Base-by-base conservation (phyloP, 768 basidiomycete species). In the Macrolepiota albuminosa region DNA sequence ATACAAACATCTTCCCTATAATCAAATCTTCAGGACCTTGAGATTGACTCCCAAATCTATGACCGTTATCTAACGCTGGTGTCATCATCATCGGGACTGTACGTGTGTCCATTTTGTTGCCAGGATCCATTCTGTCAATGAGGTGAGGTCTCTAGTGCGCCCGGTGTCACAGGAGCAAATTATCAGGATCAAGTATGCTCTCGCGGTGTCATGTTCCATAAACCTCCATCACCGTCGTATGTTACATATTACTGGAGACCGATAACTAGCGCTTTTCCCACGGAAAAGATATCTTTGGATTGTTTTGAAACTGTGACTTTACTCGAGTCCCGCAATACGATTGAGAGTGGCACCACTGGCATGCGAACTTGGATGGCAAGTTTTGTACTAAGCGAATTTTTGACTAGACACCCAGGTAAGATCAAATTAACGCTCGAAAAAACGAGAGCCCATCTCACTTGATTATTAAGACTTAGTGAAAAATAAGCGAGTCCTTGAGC, bases 361-460 rank as follows among this genome's bases (percentile, higher is more conserved):
- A 71, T 93, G 51, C 79, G 88, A 56, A 93, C 91, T 7, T 93
- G 91, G 91, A 75, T 79, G 33, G 88, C 91, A 6, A 87, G 89
- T 63, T 80, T 87, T 47, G 73, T 81, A 34, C 75, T 93, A 21
- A 83, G 84, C 0, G 79, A 86, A 51, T 86, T 84, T 65, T 73
- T 93, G 26, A 78, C 84, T 21, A 60, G 65, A 9, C 75, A 87
- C 66, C 74, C 84, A 69, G 80, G 90, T 89, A 71, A 64, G 69
- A 36, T 40, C 29, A 9, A 9, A 8, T 21, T 16, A 18, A 24
- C 29, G 40, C 37, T 1, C 24, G 6, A 55, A 51, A 36, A 4
- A 33, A 18, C 8, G 10, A 24, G 10, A 29, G 42, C 7, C 16
- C 7, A 1, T 45, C 7, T 46, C 31, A 42, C 18, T 16, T 26